Evolutionary conservation across 2,329 filamentous ascomycete species (phyloP).

Genomic region (Beauveria asiatica): DNA sequence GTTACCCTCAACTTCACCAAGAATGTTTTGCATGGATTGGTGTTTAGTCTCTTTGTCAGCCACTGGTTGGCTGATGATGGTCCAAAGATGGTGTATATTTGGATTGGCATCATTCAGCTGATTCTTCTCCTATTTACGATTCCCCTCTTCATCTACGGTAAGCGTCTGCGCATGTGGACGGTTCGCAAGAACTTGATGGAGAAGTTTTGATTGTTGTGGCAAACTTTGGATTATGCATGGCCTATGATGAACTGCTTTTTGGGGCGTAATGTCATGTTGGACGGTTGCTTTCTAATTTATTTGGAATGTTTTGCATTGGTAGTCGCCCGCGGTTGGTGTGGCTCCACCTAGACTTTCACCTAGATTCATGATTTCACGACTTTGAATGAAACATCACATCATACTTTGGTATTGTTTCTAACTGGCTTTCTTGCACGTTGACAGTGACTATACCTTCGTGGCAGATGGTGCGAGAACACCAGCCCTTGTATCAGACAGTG

Average conservation of each 20-base stretch:
- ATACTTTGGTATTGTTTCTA: neutral
- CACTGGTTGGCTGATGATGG: constrained; percentile 72
- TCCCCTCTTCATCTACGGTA: constrained; percentile 92
- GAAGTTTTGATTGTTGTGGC: constrained; percentile 38
- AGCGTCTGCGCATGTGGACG: constrained; percentile 90
- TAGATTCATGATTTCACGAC: neutral
- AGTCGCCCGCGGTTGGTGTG: neutral
- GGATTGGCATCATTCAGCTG: constrained; percentile 79
- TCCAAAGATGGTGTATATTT: constrained; percentile 69
- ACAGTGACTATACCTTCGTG: neutral
- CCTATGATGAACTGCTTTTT: neutral
- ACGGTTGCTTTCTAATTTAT: neutral
- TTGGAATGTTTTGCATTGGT: neutral
- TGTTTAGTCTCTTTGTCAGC: constrained; percentile 84
- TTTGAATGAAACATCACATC: neutral
- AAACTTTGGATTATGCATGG: neutral
- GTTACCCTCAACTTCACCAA: constrained; percentile 94
- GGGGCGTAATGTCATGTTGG: neutral
- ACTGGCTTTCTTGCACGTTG: too few species aligned
- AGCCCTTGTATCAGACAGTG: neutral
- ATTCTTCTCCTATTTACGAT: constrained; percentile 65
- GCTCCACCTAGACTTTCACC: neutral
- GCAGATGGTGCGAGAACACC: neutral
- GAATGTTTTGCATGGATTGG: constrained; percentile 83
- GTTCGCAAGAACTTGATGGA: constrained; percentile 81